Conservation (phyloP, 345 rosid species). For the Euphorbia lathyris region DNA sequence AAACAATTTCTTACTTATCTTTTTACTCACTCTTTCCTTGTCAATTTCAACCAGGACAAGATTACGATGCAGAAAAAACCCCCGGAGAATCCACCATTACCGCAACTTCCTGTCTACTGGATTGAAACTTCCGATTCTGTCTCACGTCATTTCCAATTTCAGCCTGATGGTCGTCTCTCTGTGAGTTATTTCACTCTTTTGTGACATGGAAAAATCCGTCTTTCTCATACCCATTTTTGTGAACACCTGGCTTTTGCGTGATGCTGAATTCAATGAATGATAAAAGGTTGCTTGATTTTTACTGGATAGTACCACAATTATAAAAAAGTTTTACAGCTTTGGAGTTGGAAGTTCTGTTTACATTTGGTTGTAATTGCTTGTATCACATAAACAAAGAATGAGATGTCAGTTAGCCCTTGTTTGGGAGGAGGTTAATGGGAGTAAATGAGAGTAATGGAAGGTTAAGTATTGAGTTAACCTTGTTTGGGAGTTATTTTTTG, state of each 20-base stretch:
- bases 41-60: slow-evolving; percentile 9
- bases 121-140: slow-evolving; percentile 70
- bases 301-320: background rate
- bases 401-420: no score
- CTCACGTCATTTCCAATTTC: slow-evolving; percentile 63
- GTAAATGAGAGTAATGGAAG: no score
- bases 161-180: slow-evolving; percentile 67
- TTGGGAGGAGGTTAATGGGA: no score
- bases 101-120: slow-evolving; percentile 50
- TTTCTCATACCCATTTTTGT: slow-evolving; percentile 13
- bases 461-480: no score
- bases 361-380: background rate
- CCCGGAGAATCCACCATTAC: slow-evolving; percentile 14
- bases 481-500: no score
- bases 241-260: slow-evolving; percentile 20
- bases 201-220: background rate
- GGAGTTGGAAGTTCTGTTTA: background rate
- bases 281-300: background rate
- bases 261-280: background rate
- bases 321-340: background rate
- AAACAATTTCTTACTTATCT: background rate
- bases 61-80: slow-evolving; percentile 21
- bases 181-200: slow-evolving; percentile 30
- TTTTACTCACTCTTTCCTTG: background rate
- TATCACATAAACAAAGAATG: background rate